phyloP scores from a whole-genome alignment of 768 basidiomycete species.

The Mrakia blollopis region DNA sequence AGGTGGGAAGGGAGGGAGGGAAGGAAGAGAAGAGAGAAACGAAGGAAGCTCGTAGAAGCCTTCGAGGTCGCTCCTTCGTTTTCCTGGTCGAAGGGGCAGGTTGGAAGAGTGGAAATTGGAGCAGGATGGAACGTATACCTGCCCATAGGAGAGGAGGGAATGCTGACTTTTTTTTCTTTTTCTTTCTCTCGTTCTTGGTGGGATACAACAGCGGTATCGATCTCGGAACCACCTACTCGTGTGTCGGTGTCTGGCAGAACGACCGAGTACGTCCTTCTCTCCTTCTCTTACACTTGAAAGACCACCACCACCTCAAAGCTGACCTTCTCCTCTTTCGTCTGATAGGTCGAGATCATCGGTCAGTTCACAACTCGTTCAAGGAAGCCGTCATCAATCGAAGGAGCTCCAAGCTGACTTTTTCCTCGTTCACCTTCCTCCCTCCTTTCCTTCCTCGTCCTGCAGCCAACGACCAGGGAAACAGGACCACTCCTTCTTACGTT shows the following conservation, averaged over 20 bases:
- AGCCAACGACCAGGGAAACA: conserved; percentile 69
- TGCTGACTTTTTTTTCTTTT: background rate
- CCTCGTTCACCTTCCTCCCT: background rate
- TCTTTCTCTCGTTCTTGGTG: background rate
- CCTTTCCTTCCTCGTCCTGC: conserved; percentile 11
- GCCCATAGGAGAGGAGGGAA: background rate
- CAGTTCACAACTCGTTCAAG: background rate
- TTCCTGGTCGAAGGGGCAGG: background rate
- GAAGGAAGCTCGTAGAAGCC: conserved; percentile 11
- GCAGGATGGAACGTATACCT: background rate
- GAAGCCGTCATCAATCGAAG: background rate
- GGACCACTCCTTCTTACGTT: conserved; percentile 98
- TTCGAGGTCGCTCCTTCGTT: background rate
- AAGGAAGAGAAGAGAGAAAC: background rate
- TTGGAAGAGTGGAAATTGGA: background rate
- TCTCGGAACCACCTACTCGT: conserved; percentile 31
- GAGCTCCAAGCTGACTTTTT: conserved; percentile 16
- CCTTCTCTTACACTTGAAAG: background rate
- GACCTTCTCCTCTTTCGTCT: background rate
- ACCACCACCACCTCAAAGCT: background rate
- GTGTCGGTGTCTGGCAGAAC: conserved; percentile 33
- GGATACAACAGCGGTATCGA: conserved; percentile 29
- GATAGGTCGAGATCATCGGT: conserved; percentile 31
- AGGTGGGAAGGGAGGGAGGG: background rate
- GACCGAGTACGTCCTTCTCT: background rate